phyloP scores from a whole-genome alignment of 352 stramenopile genomes.

The Pythium grandisporangium region DNA sequence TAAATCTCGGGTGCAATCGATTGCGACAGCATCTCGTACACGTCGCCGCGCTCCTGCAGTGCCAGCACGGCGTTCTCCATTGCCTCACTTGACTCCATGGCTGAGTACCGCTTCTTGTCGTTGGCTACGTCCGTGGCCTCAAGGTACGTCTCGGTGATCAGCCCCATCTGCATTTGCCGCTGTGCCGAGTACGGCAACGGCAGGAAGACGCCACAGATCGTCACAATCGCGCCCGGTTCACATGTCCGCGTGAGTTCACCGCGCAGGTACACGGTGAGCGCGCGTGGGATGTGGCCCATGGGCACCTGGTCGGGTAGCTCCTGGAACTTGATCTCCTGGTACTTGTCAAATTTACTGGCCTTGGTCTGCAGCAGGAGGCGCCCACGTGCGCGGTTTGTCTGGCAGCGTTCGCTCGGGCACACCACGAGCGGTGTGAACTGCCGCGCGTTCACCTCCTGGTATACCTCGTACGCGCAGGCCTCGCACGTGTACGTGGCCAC shows the following conservation, averaged over 20 bases:
- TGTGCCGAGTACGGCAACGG: constrained; percentile 89
- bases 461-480: constrained; percentile 94
- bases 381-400: constrained; percentile 68
- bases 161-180: constrained; percentile 93
- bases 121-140: constrained; percentile 93
- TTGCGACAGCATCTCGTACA: constrained; percentile 92
- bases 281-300: constrained; percentile 96
- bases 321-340: constrained; percentile 98
- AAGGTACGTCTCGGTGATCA: constrained; percentile 97
- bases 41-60: constrained; percentile 61
- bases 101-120: constrained; percentile 97
- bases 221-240: constrained; percentile 94
- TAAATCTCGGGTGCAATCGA: constrained; percentile 99
- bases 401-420: constrained; percentile 88
- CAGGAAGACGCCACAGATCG: constrained; percentile 95
- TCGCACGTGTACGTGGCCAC: constrained; percentile 99
- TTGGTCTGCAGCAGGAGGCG: constrained; percentile 94
- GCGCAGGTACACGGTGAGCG: constrained; percentile 87
- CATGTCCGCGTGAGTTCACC: constrained; percentile 92
- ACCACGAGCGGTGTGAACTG: constrained; percentile 92
- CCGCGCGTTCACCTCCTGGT: constrained; percentile 91
- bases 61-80: constrained; percentile 72
- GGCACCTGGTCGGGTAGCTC: constrained; percentile 90
- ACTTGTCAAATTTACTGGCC: constrained; percentile 98
- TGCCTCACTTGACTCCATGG: constrained; percentile 80